Percentiles rank a stretch among this genome's conserved stretches.
phyloP scores from a whole-genome alignment of 352 stramenopile species.

The Globisporangium splendens region DNA sequence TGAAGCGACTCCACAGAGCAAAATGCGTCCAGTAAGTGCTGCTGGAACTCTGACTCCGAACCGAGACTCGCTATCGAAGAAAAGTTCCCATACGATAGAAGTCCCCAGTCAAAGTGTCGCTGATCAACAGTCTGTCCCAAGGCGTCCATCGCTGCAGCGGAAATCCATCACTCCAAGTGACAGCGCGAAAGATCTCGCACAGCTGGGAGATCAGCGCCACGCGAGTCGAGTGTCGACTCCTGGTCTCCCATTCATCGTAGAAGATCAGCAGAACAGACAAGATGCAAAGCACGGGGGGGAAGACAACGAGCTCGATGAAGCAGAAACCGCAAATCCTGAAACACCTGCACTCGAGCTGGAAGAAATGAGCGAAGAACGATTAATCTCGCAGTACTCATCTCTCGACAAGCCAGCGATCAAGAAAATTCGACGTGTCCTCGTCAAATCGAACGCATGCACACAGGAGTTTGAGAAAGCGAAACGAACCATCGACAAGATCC shows the following conservation, averaged over 20 bases:
- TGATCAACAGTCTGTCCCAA: background rate
- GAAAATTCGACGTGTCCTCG: constrained; percentile 50
- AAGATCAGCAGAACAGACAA: constrained; percentile 13
- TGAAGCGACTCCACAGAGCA: background rate
- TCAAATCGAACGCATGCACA: constrained; percentile 50
- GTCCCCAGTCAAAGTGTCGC: background rate
- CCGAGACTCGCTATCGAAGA: constrained; percentile 8
- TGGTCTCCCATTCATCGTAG: constrained; percentile 26
- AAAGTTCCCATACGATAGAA: background rate
- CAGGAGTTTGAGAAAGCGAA: constrained; percentile 58
- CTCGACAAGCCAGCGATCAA: constrained; percentile 52
- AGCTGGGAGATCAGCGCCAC: constrained; percentile 5
- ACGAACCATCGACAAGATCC: constrained; percentile 51
- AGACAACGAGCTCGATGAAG: constrained; percentile 12
- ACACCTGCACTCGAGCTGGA: constrained; percentile 31
- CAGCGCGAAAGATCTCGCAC: background rate
- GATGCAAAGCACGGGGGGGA: constrained; percentile 3
- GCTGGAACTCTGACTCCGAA: constrained; percentile 19
- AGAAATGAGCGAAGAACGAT: constrained; percentile 53
- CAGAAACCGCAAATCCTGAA: background rate
- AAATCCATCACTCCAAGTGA: constrained; percentile 5
- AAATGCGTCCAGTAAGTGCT: constrained; percentile 33
- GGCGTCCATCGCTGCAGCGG: background rate
- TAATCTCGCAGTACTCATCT: constrained; percentile 44
- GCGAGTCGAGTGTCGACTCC: constrained; percentile 15